Evolutionary conservation across 2,329 filamentous ascomycete species (phyloP), one percentile per base, ranked within the genome.

Genomic region (Septoria petroselini): DNA sequence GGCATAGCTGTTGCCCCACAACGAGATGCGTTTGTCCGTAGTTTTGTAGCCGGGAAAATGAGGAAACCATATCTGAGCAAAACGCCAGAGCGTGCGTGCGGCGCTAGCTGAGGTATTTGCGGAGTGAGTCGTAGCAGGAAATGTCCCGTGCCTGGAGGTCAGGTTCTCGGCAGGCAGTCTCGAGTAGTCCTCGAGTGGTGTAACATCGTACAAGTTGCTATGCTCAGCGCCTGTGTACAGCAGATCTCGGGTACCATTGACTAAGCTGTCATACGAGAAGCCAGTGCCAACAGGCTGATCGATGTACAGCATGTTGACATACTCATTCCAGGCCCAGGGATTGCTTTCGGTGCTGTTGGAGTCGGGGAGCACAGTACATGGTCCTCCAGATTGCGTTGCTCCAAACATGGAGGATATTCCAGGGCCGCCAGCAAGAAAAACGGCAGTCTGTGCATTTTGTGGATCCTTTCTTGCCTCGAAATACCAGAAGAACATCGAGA

Each of bases 401-500:
- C 79, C 79, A 47, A 80, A 75, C 71, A 83, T 75, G 7, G 77
- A 81, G 11, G 74, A 77, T 8, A 73, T 73, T 2, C 81, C 81
- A 3, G 81, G 81, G 0, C 82, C 82, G 30, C 79, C 78, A 44
- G 77, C 77, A 60, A 85, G 75, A 75, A 79, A 85, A 18, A 83
- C 76, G 0, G 78, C 76, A 25, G 83, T 67, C 0, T 80, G 81
- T 3, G 80, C 80, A 43, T 74, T 70, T 7, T 63, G 55, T 1
- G 79, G 71, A 57, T 74, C 69, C 4, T 77, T 70, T 7, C 78
- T 71, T 4, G 81, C 72, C 59, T 83, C 79, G 58, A 84, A 78
- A 60, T 82, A 84, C 79, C 80, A 82, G 68, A 84, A 85, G 66
- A 83, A 84, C 40, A 78, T 83, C 59, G 58, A 61, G 3, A 59